Evolutionary conservation across 2,329 filamentous ascomycete species (phyloP).

Genomic region (Nothophoma quercina): DNA sequence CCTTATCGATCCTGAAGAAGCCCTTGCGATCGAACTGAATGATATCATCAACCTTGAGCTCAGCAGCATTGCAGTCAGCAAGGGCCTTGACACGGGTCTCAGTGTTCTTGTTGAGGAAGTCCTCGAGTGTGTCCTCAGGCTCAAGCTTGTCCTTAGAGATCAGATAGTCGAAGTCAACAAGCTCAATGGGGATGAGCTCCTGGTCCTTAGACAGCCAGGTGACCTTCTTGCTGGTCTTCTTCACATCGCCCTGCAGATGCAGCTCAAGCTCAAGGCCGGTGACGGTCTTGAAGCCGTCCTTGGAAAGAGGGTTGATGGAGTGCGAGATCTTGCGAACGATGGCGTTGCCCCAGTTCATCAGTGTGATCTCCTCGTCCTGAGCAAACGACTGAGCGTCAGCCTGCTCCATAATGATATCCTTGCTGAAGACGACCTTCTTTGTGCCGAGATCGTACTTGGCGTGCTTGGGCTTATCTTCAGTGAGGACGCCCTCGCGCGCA

Average conservation of each 20-base stretch:
- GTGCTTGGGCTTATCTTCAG: conserved; percentile 83
- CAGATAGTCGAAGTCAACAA: conserved; percentile 94
- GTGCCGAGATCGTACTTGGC: conserved; percentile 87
- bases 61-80: conserved; percentile 80
- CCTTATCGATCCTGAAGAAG: conserved; percentile 83
- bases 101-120: conserved; percentile 80
- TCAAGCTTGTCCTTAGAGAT: conserved; percentile 95
- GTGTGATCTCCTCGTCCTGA: conserved; percentile 87
- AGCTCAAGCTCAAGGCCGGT: conserved; percentile 80
- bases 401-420: conserved; percentile 82
- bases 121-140: conserved; percentile 82
- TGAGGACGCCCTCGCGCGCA: conserved; percentile 60
- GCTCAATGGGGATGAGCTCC: conserved; percentile 79
- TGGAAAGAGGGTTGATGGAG: conserved; percentile 60
- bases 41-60: conserved; percentile 85
- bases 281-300: conserved; percentile 60
- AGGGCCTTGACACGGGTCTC: conserved; percentile 76
- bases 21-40: conserved; percentile 95
- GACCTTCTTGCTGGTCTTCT: conserved; percentile 94
- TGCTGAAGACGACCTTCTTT: conserved; percentile 84
- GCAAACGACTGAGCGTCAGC: conserved; percentile 83
- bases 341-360: conserved; percentile 97
- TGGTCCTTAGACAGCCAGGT: conserved; percentile 88
- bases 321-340: conserved; percentile 72
- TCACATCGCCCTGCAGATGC: conserved; percentile 92